These are phyloP conservation scores for Coprinopsis strossmayeri DNA, from an alignment of 768 basidiomycete species.

Conservation along the genomic window DNA sequence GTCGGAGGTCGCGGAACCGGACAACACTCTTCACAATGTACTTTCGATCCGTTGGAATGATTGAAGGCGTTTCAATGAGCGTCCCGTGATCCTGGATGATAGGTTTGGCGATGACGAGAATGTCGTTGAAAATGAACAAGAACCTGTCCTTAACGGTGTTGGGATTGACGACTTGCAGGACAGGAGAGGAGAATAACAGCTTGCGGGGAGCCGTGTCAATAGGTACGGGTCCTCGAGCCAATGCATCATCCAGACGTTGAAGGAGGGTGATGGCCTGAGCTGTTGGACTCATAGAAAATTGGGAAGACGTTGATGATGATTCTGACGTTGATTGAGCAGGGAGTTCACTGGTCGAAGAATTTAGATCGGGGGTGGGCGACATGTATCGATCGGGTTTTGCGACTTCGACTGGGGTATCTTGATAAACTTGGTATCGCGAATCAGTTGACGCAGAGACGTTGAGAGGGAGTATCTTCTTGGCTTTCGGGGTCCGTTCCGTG, in stretches of 20 bases:
- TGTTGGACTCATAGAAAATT: slow-evolving; percentile 42
- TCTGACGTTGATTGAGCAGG: slow-evolving; percentile 65
- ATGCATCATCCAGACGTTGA: slow-evolving; percentile 63
- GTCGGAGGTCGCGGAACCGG: slow-evolving; percentile 61
- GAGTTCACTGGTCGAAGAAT: slow-evolving; percentile 69
- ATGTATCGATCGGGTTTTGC: slow-evolving; percentile 47
- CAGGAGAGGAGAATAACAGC: slow-evolving; percentile 76
- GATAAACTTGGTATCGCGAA: slow-evolving; percentile 14
- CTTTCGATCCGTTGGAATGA: slow-evolving; percentile 60
- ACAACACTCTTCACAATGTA: slow-evolving; percentile 90
- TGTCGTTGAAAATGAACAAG: slow-evolving; percentile 95
- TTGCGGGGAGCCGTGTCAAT: slow-evolving; percentile 86
- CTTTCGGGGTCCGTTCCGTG: slow-evolving; percentile 35
- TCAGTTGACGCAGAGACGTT: slow-evolving; percentile 14
- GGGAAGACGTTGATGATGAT: slow-evolving; percentile 66
- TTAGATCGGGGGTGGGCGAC: slow-evolving; percentile 70
- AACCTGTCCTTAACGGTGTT: slow-evolving; percentile 95
- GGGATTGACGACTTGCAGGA: slow-evolving; percentile 89
- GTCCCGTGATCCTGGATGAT: slow-evolving; percentile 63
- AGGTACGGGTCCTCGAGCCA: slow-evolving; percentile 56
- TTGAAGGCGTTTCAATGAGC: slow-evolving; percentile 46
- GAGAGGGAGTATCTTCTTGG: slow-evolving; percentile 30
- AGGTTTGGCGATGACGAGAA: slow-evolving; percentile 91
- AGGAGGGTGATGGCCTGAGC: slow-evolving; percentile 50
- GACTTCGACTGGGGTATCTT: slow-evolving; percentile 31